Base-by-base conservation (phyloP, 75 land plant genomes). In the Cunninghamia lanceolata region DNA sequence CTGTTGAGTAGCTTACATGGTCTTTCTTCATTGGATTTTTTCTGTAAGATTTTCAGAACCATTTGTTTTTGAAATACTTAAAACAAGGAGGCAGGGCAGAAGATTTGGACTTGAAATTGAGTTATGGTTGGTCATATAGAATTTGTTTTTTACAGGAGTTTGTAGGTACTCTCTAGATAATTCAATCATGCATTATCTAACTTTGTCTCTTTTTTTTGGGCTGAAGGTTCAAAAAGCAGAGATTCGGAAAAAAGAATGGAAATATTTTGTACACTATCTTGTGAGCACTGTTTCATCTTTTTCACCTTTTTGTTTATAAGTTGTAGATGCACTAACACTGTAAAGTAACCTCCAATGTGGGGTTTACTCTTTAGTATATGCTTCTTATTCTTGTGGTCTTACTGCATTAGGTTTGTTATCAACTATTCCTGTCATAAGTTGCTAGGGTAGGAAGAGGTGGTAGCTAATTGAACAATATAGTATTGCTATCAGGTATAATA, bases 191-290 rank as follows among this genome's bases (percentile, higher is more conserved):
- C 16, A 14, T 13, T 80, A 45, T 45, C 32, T 80, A 80, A 80
- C 43, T 17, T 21, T 16, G 17, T 85, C 42, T 32, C 10, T 36
- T 28, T 74, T 40, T 9, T 39, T 73, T 50, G 14, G 14, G 25
- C 17, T 85, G 25, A 46, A 96, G 98, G 92, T 98, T 74, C 96
- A 94, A 91, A 94, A 89, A 81, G 91, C 90, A 30, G 99, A 98
- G 85, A 35, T 91, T 38, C 91, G 93, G 32, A 95, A 92, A 87
- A 94, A 94, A 54, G 99, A 96, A 84, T 96, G 95, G 96, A 96
- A 86, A 88, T 96, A 92, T 85, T 95, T 94, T 88, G 96, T 98
- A 47, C 99, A 98, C 86, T 98, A 98, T 86, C 94, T 95, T 84
- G 99, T 95, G 88, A 92, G 95, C 88, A 85, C 43, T 2, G 15